These are phyloP conservation scores for Pythium scleroteichum DNA, from an alignment of 352 stramenopile genomes.

Conservation along the genomic window DNA sequence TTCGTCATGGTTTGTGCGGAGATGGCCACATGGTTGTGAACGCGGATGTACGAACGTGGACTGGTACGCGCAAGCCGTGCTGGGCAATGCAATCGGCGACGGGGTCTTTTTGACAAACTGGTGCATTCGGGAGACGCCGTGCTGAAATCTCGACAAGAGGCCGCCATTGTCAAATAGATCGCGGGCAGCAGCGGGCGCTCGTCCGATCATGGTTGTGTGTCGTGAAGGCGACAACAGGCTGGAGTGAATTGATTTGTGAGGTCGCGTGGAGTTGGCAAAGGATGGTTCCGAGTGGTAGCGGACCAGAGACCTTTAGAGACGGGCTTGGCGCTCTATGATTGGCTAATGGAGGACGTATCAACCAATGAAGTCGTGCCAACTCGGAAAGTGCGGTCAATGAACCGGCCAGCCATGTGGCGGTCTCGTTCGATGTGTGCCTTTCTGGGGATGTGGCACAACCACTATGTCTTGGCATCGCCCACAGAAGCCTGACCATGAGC, in stretches of 20 bases:
- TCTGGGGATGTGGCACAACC: too few species aligned
- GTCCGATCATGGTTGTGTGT: slow-evolving; percentile 18
- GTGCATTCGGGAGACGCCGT: slow-evolving; percentile 18
- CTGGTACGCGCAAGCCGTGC: slow-evolving; percentile 2
- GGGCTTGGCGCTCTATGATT: slow-evolving; percentile 21
- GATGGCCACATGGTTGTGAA: neutral
- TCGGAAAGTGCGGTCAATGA: slow-evolving; percentile 17
- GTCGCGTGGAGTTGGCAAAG: too few species aligned
- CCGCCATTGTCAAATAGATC: slow-evolving; percentile 18
- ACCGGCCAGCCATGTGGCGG: too few species aligned
- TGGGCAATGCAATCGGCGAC: neutral
- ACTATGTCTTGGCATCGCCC: too few species aligned
- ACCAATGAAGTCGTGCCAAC: slow-evolving; percentile 24
- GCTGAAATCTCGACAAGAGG: slow-evolving; percentile 19
- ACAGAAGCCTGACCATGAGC: too few species aligned
- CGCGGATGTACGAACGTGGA: slow-evolving; percentile 15
- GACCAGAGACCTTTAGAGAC: too few species aligned
- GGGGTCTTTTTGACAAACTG: slow-evolving; percentile 11
- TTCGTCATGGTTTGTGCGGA: neutral
- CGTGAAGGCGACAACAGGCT: neutral
- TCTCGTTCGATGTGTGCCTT: too few species aligned
- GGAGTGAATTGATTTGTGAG: slow-evolving; percentile 9
- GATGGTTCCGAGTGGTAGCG: too few species aligned
- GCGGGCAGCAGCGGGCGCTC: slow-evolving; percentile 5
- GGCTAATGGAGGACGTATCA: slow-evolving; percentile 2